Evolutionary conservation across 2,329 filamentous ascomycete genomes (phyloP), one percentile per base, ranked within the genome.

Genomic region (Neopestalotiopsis sp.): DNA sequence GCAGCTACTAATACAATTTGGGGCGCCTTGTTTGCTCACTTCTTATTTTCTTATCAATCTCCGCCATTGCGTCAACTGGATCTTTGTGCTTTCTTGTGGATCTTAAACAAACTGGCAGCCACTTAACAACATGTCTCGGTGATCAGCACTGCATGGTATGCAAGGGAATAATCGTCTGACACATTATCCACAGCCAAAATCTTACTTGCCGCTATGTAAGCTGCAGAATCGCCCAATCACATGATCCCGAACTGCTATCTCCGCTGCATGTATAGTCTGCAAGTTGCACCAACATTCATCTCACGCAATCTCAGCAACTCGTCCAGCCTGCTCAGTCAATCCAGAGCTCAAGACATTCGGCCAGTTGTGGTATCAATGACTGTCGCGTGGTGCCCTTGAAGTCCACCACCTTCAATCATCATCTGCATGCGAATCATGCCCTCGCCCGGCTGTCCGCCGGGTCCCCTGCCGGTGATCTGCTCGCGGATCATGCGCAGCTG

Each of bases 401-500:
- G 9, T 3, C 45, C 57, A 4, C 61, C 14, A 20, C 17, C 4
- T 20, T 67, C 57, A 20, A 58, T 49, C 30, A 64, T 66, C 75
- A 78, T 75, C 67, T 71, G 53, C 64, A 67, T 28, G 28, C 68
- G 69, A 70, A 76, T 71, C 70, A 76, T 71, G 2, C 4, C 2
- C 3, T 69, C 56, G 1, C 77, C 79, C 28, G 74, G 67, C 3
- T 69, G 56, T 0, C 81, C 80, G 0, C 77, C 80, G 0, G 75
- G 73, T 0, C 73, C 77, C 0, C 68, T 63, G 1, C 79, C 79
- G 28, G 81, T 80, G 4, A 85, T 75, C 0, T 73, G 73, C 72
- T 87, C 83, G 3, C 77, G 81, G 24, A 87, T 75, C 80, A 87
- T 83, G 14, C 85, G 79, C 63, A 88, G 75, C 78, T 87, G 83